Percentiles rank a stretch among this genome's conserved stretches.
phyloP scores from a whole-genome alignment of 345 rosid species.

The Hibiscus tridactylites region DNA sequence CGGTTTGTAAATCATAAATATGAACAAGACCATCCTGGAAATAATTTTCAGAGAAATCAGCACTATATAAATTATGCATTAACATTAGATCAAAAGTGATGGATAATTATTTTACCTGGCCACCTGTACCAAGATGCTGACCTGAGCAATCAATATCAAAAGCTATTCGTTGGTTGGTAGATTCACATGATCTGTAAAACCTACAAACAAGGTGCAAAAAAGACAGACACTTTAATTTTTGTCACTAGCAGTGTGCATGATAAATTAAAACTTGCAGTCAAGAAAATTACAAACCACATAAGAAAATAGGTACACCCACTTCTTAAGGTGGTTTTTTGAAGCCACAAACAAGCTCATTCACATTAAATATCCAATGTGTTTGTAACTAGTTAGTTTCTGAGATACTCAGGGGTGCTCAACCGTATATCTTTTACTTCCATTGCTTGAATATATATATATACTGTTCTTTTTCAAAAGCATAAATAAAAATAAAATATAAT shows the following conservation, averaged over 20 bases:
- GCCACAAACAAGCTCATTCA: background rate
- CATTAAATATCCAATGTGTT: background rate
- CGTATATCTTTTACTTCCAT: background rate
- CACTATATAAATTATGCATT: background rate
- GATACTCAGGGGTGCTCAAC: background rate
- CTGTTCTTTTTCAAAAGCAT: background rate
- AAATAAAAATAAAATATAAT: background rate
- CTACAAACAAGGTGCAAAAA: conserved; percentile 24
- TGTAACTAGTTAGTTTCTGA: background rate
- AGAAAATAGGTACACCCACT: background rate
- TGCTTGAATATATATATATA: background rate
- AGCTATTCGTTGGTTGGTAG: conserved; percentile 81
- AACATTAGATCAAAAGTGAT: background rate
- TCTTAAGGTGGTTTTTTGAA: background rate
- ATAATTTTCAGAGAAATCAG: background rate
- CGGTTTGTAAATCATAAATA: conserved; percentile 81
- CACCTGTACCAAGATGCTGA: conserved; percentile 83
- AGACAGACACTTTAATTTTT: background rate
- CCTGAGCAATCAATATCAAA: conserved; percentile 85
- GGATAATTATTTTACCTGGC: conserved; percentile 48
- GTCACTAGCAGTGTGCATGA: background rate
- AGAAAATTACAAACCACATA: background rate
- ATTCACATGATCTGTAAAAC: conserved; percentile 74
- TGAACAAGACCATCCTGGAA: conserved; percentile 88
- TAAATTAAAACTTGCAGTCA: background rate